Evolutionary conservation across 2,329 filamentous ascomycete genomes (phyloP).

Genomic region (Beauveria rudraprayagi): DNA sequence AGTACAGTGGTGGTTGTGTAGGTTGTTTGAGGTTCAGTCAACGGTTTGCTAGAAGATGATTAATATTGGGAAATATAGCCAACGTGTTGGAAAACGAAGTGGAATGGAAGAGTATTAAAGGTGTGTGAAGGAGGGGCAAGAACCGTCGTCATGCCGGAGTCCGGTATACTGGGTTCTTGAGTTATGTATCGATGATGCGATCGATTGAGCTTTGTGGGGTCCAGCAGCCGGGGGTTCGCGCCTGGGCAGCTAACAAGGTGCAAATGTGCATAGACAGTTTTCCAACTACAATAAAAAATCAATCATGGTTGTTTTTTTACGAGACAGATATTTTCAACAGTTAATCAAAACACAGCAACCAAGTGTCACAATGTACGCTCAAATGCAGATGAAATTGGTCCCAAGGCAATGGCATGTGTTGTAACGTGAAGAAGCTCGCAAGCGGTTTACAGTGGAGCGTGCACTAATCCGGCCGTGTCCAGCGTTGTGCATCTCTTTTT

Average conservation of each 20-base stretch:
- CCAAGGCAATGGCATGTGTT: neutral
- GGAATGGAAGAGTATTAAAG: neutral
- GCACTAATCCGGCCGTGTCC: neutral
- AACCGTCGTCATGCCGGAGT: neutral
- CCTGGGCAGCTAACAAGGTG: neutral
- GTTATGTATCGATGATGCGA: slow-evolving; percentile 10
- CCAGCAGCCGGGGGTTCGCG: neutral
- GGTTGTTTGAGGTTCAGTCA: neutral
- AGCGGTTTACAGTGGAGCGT: neutral
- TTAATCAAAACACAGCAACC: too few relatives aligned
- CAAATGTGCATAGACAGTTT: too few relatives aligned
- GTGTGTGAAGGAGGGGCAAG: neutral
- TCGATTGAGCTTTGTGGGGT: slow-evolving; percentile 5
- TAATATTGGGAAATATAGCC: neutral
- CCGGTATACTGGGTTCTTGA: neutral
- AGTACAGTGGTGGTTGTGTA: neutral
- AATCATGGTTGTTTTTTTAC: too few relatives aligned
- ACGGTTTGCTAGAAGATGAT: neutral
- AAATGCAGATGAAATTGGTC: neutral
- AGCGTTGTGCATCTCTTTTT: neutral
- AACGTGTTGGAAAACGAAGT: neutral
- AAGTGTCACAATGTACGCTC: too few relatives aligned
- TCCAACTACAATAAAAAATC: too few relatives aligned
- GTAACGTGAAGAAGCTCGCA: neutral
- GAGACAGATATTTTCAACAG: too few relatives aligned